Evolutionary conservation across 441 rosid species (phyloP).

Genomic region (Croton laevigatus): DNA sequence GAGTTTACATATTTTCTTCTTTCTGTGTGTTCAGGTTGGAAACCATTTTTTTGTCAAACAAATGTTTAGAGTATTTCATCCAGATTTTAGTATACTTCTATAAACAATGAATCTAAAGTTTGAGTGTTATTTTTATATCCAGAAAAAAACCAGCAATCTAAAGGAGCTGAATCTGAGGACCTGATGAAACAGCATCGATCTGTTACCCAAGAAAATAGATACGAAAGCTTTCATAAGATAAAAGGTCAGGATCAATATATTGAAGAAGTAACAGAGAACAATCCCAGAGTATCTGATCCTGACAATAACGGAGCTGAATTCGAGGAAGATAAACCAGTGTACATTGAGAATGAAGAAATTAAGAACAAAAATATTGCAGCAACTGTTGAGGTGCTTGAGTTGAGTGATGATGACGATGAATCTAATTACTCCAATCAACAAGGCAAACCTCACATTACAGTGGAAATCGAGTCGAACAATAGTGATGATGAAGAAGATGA

Average conservation of each 20-base stretch:
- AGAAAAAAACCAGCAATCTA: constrained; percentile 20
- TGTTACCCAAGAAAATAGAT: background rate
- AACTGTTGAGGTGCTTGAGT: constrained; percentile 14
- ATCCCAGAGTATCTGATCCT: constrained; percentile 11
- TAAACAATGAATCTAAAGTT: background rate
- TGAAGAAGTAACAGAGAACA: constrained; percentile 8
- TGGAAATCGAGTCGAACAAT: constrained; percentile 24
- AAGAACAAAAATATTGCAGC: constrained; percentile 14
- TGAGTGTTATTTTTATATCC: constrained; percentile 1
- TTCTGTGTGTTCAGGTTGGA: no score
- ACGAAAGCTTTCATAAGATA: no score
- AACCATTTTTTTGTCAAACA: no score
- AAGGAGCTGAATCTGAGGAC: constrained; percentile 4
- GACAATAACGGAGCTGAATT: background rate
- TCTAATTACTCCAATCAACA: background rate
- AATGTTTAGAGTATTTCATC: no score
- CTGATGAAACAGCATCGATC: background rate
- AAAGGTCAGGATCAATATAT: no score
- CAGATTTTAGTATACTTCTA: no score
- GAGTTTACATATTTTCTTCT: no score
- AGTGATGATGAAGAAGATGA: constrained; percentile 24
- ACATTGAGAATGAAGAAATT: constrained; percentile 3
- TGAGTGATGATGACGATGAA: constrained; percentile 30
- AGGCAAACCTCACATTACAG: background rate
- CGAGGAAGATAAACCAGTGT: background rate